A percentile compares a stretch with the other conserved stretches of the same genome.
These are phyloP conservation scores for Collybia nuda DNA, from an alignment of 768 basidiomycete species.

Conservation along the genomic window DNA sequence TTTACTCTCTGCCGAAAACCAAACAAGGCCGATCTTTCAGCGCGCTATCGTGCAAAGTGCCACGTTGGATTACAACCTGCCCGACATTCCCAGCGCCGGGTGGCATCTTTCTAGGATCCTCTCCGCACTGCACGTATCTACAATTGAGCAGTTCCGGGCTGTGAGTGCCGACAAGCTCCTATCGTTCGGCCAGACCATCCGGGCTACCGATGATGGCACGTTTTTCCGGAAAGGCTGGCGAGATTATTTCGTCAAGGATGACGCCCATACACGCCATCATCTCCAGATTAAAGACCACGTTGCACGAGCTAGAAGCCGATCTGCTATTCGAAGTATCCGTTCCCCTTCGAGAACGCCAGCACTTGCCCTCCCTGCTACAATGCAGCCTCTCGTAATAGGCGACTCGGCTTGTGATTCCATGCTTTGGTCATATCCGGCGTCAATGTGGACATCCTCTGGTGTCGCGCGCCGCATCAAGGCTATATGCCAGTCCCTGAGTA, in stretches of 20 bases:
- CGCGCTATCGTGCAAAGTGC: constrained; percentile 79
- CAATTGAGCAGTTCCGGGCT: constrained; percentile 62
- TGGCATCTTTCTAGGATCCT: constrained; percentile 68
- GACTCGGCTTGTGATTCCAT: constrained; percentile 67
- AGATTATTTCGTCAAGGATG: constrained; percentile 40
- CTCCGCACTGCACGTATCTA: constrained; percentile 50
- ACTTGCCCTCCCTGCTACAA: constrained; percentile 24
- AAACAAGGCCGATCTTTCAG: constrained; percentile 59
- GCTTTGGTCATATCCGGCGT: constrained; percentile 59
- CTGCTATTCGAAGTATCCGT: constrained; percentile 13
- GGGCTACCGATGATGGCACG: constrained; percentile 66
- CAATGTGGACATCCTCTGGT: constrained; percentile 60
- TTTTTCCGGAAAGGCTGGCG: constrained; percentile 68
- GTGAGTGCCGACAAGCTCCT: constrained; percentile 58
- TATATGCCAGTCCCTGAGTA: constrained; percentile 66
- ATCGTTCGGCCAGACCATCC: constrained; percentile 45
- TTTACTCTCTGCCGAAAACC: constrained; percentile 64
- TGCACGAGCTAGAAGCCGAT: constrained; percentile 21
- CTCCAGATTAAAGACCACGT: constrained; percentile 24
- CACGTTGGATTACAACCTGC: constrained; percentile 59
- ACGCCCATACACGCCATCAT: constrained; percentile 23
- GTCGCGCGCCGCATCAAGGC: constrained; percentile 72
- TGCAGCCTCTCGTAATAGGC: constrained; percentile 75
- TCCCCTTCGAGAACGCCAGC: constrained; percentile 20
- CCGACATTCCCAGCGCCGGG: constrained; percentile 58